These are phyloP conservation scores for Perkinsus chesapeaki DNA, from an alignment of 169 alveolate species.

Conservation along the genomic window DNA sequence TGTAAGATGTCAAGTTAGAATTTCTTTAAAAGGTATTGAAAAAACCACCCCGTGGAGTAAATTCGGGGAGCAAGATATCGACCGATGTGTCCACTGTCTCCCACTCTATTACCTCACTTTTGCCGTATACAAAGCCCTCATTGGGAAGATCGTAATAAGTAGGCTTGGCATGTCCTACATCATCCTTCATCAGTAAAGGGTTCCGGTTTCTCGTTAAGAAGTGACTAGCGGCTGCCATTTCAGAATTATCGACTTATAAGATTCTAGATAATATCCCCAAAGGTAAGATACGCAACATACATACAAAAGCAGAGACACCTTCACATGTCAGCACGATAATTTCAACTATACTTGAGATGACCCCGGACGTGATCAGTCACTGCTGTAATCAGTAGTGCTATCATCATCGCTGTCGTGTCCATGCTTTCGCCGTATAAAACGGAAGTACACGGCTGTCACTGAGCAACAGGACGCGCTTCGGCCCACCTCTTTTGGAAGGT, in stretches of 20 bases:
- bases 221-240: neutral
- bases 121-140: neutral
- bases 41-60: neutral
- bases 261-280: no score
- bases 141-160: neutral
- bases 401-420: neutral
- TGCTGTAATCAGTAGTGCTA: neutral
- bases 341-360: no score
- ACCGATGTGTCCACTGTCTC: neutral
- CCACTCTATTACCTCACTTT: neutral
- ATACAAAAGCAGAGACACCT: neutral
- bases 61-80: neutral
- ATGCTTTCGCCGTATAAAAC: neutral
- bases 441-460: neutral
- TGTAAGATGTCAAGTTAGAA: no score
- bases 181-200: neutral
- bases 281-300: no score
- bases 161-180: neutral
- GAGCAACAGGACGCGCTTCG: neutral
- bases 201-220: neutral
- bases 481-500: neutral
- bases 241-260: neutral
- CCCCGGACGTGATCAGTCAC: neutral
- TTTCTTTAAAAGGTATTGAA: no score
- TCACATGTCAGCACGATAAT: no score